Percentiles rank a stretch among this genome's conserved stretches.
These are phyloP conservation scores for Nepenthes mirabilis DNA, from an alignment of 148 eudicot genomes.

Conservation along the genomic window DNA sequence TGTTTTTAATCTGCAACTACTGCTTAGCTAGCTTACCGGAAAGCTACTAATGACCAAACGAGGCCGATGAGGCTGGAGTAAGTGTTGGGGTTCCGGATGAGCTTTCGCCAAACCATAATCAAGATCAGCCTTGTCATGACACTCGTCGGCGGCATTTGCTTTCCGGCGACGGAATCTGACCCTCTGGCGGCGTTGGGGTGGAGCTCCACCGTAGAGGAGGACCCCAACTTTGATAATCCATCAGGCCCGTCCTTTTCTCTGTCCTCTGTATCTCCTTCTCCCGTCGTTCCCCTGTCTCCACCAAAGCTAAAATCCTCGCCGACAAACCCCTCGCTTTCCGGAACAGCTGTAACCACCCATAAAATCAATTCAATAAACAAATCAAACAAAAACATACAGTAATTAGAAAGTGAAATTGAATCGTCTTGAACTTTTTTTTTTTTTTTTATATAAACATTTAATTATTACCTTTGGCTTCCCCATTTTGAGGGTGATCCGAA, in stretches of 20 bases:
- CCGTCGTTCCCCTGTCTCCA: conserved; percentile 13
- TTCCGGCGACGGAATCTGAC: conserved; percentile 5
- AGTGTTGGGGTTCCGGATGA: conserved; percentile 59
- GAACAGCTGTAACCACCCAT: conserved; percentile 8
- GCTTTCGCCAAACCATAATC: conserved; percentile 68
- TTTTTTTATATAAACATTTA: too few species aligned
- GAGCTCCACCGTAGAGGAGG: conserved; percentile 31
- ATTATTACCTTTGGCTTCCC: conserved; percentile 59
- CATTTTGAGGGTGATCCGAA: conserved; percentile 52
- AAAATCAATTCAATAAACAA: neutral
- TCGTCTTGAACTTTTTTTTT: neutral
- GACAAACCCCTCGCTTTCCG: conserved; percentile 21
- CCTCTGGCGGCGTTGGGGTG: conserved; percentile 19
- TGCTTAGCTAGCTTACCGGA: conserved; percentile 15
- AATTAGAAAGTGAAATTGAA: neutral
- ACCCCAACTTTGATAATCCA: conserved; percentile 30
- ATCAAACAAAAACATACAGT: neutral
- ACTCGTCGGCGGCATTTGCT: conserved; percentile 52
- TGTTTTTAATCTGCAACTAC: neutral
- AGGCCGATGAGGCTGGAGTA: conserved; percentile 58
- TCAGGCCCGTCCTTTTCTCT: conserved; percentile 16
- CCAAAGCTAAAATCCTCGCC: conserved; percentile 32
- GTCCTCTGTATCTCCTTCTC: conserved; percentile 14
- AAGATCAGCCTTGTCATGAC: conserved; percentile 55
- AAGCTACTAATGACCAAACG: conserved; percentile 40